These are phyloP conservation scores for Mycena belliarum DNA, from an alignment of 768 basidiomycete species.

Conservation along the genomic window DNA sequence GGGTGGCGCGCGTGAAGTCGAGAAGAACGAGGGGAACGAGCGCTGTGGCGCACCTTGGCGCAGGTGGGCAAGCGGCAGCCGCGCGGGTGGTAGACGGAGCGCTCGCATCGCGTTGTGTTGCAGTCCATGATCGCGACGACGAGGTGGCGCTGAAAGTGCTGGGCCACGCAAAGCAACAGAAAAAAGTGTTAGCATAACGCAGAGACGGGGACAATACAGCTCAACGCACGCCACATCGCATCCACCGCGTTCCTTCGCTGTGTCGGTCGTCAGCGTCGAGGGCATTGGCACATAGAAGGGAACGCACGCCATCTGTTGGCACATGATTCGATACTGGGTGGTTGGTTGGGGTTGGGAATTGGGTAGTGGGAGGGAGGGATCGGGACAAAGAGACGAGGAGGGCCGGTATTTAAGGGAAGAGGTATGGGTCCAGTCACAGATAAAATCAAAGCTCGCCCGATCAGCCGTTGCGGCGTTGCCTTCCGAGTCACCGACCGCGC, in stretches of 20 bases:
- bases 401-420: slow-evolving; percentile 13
- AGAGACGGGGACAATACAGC: neutral
- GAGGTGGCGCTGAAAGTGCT: slow-evolving; percentile 82
- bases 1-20: neutral
- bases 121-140: slow-evolving; percentile 78
- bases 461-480: neutral
- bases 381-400: neutral
- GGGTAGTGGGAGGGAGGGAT: neutral
- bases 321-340: slow-evolving; percentile 46
- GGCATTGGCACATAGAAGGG: neutral
- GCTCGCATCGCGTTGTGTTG: slow-evolving; percentile 61
- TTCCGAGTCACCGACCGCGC: slow-evolving; percentile 12
- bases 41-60: slow-evolving; percentile 48
- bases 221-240: slow-evolving; percentile 61
- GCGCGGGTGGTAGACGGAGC: slow-evolving; percentile 60
- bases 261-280: neutral
- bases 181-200: neutral
- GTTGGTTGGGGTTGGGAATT: neutral
- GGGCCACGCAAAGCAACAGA: slow-evolving; percentile 12
- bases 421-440: slow-evolving; percentile 14
- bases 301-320: slow-evolving; percentile 74
- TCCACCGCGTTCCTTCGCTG: slow-evolving; percentile 80
- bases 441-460: neutral
- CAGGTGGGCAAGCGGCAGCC: slow-evolving; percentile 57
- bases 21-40: neutral